Percentiles rank a stretch among this genome's conserved stretches.
Conservation (phyloP, 2,329 filamentous ascomycete genomes). For the Diplodia scrobiculata region DNA sequence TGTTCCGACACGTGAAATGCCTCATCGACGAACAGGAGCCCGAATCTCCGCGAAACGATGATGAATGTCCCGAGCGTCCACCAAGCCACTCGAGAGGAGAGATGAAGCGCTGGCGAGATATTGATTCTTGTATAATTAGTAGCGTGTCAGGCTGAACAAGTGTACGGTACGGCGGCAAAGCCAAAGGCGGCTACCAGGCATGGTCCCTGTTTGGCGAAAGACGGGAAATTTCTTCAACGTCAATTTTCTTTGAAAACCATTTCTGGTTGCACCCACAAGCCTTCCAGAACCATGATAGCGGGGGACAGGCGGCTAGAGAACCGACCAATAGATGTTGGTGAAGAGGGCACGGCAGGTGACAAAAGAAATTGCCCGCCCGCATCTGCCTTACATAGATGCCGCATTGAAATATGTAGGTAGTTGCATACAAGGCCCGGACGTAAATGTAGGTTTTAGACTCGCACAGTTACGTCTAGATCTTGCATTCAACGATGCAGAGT, state of each 20-base stretch:
- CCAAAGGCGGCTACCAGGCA: constrained; percentile 8
- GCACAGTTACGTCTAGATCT: too few relatives aligned
- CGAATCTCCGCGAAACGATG: background rate
- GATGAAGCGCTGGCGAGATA: constrained; percentile 9
- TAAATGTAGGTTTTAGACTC: too few relatives aligned
- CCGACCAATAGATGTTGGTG: background rate
- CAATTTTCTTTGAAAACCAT: background rate
- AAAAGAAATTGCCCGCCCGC: too few relatives aligned
- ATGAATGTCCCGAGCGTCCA: background rate
- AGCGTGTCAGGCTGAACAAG: constrained; percentile 3
- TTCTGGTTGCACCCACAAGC: constrained; percentile 14
- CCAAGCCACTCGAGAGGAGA: constrained; percentile 5
- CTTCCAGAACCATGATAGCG: constrained; percentile 10
- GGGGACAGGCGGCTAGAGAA: constrained; percentile 20
- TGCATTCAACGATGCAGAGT: too few relatives aligned
- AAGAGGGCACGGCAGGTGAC: background rate
- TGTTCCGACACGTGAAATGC: constrained; percentile 21
- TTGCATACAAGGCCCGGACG: too few relatives aligned
- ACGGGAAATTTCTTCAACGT: constrained; percentile 1
- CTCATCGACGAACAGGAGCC: constrained; percentile 8
- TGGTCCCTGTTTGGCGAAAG: constrained; percentile 4
- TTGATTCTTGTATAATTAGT: constrained; percentile 19
- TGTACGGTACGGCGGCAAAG: background rate
- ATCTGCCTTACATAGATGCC: too few relatives aligned
- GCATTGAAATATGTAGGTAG: too few relatives aligned